phyloP scores from a whole-genome alignment of 495 filamentous ascomycete species.

The Hyphodiscus hymeniophilus region DNA sequence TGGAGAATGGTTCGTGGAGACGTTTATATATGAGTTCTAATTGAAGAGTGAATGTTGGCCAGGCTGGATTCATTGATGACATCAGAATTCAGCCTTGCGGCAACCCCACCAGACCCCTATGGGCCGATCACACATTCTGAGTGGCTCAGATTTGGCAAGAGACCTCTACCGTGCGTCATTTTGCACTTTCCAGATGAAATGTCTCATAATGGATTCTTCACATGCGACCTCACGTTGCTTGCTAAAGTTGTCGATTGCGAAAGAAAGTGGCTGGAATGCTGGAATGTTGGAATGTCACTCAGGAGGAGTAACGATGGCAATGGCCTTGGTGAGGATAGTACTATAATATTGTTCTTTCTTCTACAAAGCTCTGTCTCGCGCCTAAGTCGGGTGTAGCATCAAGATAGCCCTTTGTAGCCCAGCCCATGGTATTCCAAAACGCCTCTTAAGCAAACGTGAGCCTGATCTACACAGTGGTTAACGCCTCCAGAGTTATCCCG shows the following conservation, averaged over 20 bases:
- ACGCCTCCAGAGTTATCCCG: slow-evolving; percentile 12
- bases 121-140: too few relatives aligned
- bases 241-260: too few relatives aligned
- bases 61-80: background rate
- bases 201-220: too few relatives aligned
- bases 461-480: slow-evolving; percentile 1
- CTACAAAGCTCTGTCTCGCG: too few relatives aligned
- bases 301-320: too few relatives aligned
- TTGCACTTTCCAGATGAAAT: too few relatives aligned
- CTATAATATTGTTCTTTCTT: too few relatives aligned
- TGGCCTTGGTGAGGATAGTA: too few relatives aligned
- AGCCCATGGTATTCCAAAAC: background rate
- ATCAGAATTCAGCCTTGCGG: slow-evolving; percentile 1
- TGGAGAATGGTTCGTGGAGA: background rate
- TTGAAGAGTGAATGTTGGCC: background rate
- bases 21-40: background rate
- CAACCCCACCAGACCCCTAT: background rate
- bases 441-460: background rate
- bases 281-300: background rate
- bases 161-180: too few relatives aligned
- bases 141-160: too few relatives aligned
- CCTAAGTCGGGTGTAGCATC: background rate
- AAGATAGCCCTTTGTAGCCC: background rate
- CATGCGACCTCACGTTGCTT: too few relatives aligned
- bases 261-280: too few relatives aligned